These are phyloP conservation scores for Excoecaria agallocha DNA, from an alignment of 345 rosid species.

Conservation along the genomic window DNA sequence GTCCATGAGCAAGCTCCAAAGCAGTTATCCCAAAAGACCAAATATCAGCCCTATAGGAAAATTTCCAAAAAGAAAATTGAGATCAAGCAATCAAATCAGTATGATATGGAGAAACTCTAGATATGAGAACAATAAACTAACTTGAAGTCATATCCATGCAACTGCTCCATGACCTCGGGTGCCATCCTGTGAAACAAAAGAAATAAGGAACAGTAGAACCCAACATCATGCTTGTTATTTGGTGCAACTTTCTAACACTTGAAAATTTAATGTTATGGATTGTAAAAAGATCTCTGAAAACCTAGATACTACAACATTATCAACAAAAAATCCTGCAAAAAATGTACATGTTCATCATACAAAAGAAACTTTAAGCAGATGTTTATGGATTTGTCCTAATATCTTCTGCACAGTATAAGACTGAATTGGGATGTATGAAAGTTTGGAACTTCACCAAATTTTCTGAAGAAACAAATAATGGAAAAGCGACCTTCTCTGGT, in stretches of 20 bases:
- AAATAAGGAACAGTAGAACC: slow-evolving; percentile 1
- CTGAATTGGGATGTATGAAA: too few relatives aligned
- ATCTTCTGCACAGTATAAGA: neutral
- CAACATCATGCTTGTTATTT: neutral
- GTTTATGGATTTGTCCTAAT: neutral
- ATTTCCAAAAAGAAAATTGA: slow-evolving; percentile 28
- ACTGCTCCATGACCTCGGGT: slow-evolving; percentile 99
- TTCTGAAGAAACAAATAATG: too few relatives aligned
- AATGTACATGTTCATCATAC: neutral
- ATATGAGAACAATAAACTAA: slow-evolving; percentile 34
- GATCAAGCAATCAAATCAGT: slow-evolving; percentile 11
- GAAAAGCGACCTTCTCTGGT: too few relatives aligned
- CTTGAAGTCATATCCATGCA: slow-evolving; percentile 98
- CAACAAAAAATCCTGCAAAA: neutral
- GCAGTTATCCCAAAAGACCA: slow-evolving; percentile 99
- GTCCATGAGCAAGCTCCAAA: slow-evolving; percentile 98
- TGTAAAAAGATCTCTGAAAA: neutral
- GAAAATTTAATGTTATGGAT: neutral
- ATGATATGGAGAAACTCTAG: slow-evolving; percentile 7
- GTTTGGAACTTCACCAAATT: too few relatives aligned
- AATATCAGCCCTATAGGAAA: slow-evolving; percentile 81
- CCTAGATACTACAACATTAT: neutral
- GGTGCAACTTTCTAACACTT: neutral
- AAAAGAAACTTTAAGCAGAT: neutral
- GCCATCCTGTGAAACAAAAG: slow-evolving; percentile 76